These are phyloP conservation scores for Cutaneotrichosporon cavernicola DNA, from an alignment of 1,284 basidiomycete species.

Conservation along the genomic window DNA sequence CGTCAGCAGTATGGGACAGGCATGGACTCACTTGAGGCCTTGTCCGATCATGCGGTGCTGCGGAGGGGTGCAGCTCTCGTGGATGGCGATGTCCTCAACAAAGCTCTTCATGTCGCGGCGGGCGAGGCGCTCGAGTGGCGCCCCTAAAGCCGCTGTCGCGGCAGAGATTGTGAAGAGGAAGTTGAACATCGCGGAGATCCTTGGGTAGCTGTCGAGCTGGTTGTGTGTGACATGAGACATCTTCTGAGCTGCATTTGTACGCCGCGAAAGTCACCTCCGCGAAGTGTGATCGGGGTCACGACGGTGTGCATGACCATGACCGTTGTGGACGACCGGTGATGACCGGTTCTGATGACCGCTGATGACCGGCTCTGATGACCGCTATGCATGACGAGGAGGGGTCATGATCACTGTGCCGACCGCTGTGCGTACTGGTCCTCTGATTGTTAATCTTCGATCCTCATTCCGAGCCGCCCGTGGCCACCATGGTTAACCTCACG, in stretches of 20 bases:
- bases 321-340: too few relatives aligned
- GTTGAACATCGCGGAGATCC: conserved; percentile 23
- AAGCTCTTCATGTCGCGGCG: conserved; percentile 34
- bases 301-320: too few relatives aligned
- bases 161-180: conserved; percentile 26
- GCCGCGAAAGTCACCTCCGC: background rate
- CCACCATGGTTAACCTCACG: too few relatives aligned
- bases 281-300: too few relatives aligned
- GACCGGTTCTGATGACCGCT: too few relatives aligned
- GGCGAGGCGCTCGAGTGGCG: conserved; percentile 22
- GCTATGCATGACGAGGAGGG: too few relatives aligned
- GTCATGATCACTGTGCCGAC: too few relatives aligned
- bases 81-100: conserved; percentile 45
- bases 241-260: background rate
- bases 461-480: too few relatives aligned
- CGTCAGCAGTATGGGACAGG: background rate
- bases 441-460: background rate
- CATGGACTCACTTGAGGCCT: conserved; percentile 36
- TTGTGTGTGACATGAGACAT: background rate
- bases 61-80: conserved; percentile 52
- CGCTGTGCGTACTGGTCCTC: background rate
- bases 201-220: conserved; percentile 1
- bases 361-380: too few relatives aligned
- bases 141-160: conserved; percentile 20
- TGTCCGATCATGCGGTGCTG: conserved; percentile 47